A percentile compares a stretch with the other conserved stretches of the same genome.
phyloP scores from a whole-genome alignment of 352 stramenopile species.

The Globisporangium radiosum region DNA sequence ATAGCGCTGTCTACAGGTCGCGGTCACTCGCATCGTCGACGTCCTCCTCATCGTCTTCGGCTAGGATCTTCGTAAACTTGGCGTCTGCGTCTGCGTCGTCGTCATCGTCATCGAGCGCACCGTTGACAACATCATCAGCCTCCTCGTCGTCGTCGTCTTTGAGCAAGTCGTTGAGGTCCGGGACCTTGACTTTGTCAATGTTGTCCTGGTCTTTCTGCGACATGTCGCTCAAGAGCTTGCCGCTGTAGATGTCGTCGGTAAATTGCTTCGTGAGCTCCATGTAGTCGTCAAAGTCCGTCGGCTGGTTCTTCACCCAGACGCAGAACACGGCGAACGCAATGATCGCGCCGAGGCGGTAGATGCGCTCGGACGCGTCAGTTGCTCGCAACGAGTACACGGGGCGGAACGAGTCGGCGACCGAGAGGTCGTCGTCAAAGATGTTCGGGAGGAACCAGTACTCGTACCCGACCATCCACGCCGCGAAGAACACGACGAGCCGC shows the following conservation, averaged over 20 bases:
- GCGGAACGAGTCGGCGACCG: conserved; percentile 97
- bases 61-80: conserved; percentile 79
- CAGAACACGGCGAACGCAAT: conserved; percentile 94
- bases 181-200: conserved; percentile 94
- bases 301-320: conserved; percentile 98
- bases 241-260: conserved; percentile 98
- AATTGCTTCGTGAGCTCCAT: conserved; percentile 98
- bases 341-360: conserved; percentile 92
- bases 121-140: conserved; percentile 44
- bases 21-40: conserved; percentile 52
- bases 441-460: conserved; percentile 99
- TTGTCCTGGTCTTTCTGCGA: conserved; percentile 97
- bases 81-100: conserved; percentile 46
- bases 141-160: conserved; percentile 80
- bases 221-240: conserved; percentile 97
- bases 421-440: conserved; percentile 98
- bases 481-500: conserved; percentile 94
- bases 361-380: conserved; percentile 89
- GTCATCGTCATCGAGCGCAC: conserved; percentile 51
- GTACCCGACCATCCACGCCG: conserved; percentile 93
- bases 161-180: conserved; percentile 79
- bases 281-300: conserved; percentile 99
- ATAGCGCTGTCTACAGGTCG: conserved; percentile 43
- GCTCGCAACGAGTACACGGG: conserved; percentile 88
- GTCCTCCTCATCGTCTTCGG: conserved; percentile 37